Evolutionary conservation across 371 early-diverging fungal genomes (phyloP).

Genomic region (Rhizomucor miehei): DNA sequence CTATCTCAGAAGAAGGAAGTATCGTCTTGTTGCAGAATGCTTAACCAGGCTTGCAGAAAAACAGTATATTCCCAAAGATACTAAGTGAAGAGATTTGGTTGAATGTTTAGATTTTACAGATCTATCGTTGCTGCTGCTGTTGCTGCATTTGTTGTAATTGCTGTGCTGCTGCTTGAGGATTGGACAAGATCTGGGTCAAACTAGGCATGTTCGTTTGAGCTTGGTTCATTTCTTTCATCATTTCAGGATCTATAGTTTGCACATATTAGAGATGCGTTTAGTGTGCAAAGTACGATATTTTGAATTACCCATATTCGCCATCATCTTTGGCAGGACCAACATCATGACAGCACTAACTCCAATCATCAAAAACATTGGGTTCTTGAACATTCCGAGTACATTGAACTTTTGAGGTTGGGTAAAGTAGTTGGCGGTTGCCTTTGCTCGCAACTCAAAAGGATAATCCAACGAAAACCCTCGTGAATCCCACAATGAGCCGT

Average conservation of each 20-base stretch:
- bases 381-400: conserved; percentile 41
- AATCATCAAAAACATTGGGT: conserved; percentile 52
- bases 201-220: conserved; percentile 41
- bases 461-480: conserved; percentile 30
- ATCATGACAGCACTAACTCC: conserved; percentile 44
- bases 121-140: conserved; percentile 9
- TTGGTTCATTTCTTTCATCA: conserved; percentile 32
- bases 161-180: conserved; percentile 10
- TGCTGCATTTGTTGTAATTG: conserved; percentile 11
- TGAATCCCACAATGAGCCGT: conserved; percentile 36
- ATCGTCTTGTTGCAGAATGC: too few species aligned
- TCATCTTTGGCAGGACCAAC: conserved; percentile 48
- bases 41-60: too few species aligned
- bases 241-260: conserved; percentile 32
- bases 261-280: background rate
- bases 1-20: too few species aligned
- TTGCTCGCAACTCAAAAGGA: conserved; percentile 43
- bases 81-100: too few species aligned
- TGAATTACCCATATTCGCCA: conserved; percentile 40
- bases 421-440: conserved; percentile 45
- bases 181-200: conserved; percentile 32
- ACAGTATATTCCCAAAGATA: too few species aligned
- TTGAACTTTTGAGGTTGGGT: conserved; percentile 43
- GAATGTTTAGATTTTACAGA: too few species aligned
- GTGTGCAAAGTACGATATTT: background rate